Evolutionary conservation across 805 yeast species (phyloP), one percentile per base, ranked within the genome.

Genomic region (Yarrowia sp.): DNA sequence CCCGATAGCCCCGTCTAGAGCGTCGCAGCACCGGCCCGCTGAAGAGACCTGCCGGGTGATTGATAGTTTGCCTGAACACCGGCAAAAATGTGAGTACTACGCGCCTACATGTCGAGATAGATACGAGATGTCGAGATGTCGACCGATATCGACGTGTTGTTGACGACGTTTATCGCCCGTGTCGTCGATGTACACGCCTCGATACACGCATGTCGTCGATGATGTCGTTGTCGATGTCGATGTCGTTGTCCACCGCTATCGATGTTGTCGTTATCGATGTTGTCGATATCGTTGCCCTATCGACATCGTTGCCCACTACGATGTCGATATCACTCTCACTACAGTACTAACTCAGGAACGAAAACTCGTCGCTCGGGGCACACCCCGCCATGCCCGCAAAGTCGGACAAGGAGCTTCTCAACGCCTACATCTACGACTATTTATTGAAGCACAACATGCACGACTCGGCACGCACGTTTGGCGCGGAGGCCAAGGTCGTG

Each of bases 371-470:
- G 58, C 58, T 51, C 42, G 58, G 58, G 58, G 58, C 58, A 38
- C 33, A 55, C 47, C 61, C 47, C 47, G 47, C 46, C 46, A 55
- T 39, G 47, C 47, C 61, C 61, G 56, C 62, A 27, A 63, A 61
- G 60, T 63, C 66, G 36, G 71, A 68, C 42, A 66, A 65, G 62
- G 71, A 68, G 27, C 62, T 66, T 55, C 75, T 91, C 65, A 88
- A 91, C 71, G 91, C 93, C 6, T 91, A 90, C 72, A 85, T 91
- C 35, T 89, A 90, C 71, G 97, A 91, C 73, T 92, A 90, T 68
- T 76, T 91, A 65, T 70, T 88, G 68, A 91, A 91, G 73, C 84
- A 88, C 60, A 81, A 88, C 27, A 78, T 89, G 51, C 80, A 82
- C 12, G 83, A 83, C 51, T 85, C 96, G 4, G 97, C 97, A 1